These are phyloP conservation scores for Rhexocercosporidium sp. DNA, from an alignment of 2,329 filamentous ascomycete genomes.

Conservation along the genomic window DNA sequence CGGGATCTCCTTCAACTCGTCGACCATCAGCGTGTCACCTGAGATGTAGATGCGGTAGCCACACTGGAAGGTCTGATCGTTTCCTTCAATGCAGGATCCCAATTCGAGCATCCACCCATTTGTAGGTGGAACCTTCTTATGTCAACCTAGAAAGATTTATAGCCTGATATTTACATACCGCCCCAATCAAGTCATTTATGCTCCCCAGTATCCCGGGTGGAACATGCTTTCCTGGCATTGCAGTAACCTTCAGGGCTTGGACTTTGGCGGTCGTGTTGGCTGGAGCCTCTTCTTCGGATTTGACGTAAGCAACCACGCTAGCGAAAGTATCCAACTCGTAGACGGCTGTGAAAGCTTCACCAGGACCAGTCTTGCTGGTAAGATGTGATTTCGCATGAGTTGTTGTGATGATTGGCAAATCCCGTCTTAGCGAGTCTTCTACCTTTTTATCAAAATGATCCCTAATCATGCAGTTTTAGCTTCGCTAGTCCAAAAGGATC, in stretches of 20 bases:
- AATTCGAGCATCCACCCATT: conserved; percentile 72
- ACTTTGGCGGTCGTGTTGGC: conserved; percentile 29
- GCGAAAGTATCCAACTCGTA: conserved; percentile 62
- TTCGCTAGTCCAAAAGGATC: background rate
- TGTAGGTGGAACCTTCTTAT: conserved; percentile 58
- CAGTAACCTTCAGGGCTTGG: conserved; percentile 61
- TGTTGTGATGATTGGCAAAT: conserved; percentile 66
- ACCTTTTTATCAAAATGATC: conserved; percentile 60
- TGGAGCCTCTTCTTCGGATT: conserved; percentile 20
- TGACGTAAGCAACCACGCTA: conserved; percentile 52
- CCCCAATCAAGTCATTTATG: conserved; percentile 45
- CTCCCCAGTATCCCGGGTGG: conserved; percentile 40
- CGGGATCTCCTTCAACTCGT: conserved; percentile 66
- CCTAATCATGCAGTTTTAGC: background rate
- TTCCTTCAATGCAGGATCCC: conserved; percentile 47
- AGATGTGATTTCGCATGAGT: conserved; percentile 63
- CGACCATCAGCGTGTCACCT: conserved; percentile 66
- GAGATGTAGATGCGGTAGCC: conserved; percentile 70
- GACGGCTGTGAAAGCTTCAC: conserved; percentile 59
- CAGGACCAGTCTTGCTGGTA: conserved; percentile 45
- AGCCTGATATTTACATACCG: conserved; percentile 43
- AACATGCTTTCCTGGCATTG: conserved; percentile 69
- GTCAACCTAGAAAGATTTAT: conserved; percentile 31
- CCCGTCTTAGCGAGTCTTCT: conserved; percentile 31
- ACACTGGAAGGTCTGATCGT: conserved; percentile 44